Evolutionary conservation across 192 early-diverging fungal species (phyloP).

Genomic region (Backusella tuberculispora): DNA sequence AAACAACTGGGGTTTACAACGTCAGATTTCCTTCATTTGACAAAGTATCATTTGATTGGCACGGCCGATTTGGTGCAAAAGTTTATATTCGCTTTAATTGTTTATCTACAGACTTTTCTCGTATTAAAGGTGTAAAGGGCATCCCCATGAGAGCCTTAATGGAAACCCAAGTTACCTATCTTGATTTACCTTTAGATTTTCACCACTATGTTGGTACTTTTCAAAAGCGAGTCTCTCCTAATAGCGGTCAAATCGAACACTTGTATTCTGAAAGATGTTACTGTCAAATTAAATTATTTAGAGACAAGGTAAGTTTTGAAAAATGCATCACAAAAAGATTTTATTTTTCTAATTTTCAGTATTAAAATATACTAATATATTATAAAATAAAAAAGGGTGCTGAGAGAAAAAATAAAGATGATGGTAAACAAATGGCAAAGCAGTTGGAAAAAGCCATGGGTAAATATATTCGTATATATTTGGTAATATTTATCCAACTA

Average conservation of each 20-base stretch:
- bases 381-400: slow-evolving; percentile 53
- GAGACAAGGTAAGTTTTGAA: slow-evolving; percentile 24
- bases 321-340: neutral
- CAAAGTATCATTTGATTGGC: slow-evolving; percentile 72
- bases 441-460: slow-evolving; percentile 64
- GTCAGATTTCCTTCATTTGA: slow-evolving; percentile 66
- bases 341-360: neutral
- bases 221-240: slow-evolving; percentile 45
- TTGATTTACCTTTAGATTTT: neutral
- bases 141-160: slow-evolving; percentile 65
- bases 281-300: slow-evolving; percentile 25
- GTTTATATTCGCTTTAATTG: slow-evolving; percentile 76
- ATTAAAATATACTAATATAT: slow-evolving; percentile 19
- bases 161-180: slow-evolving; percentile 41
- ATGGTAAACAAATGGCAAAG: slow-evolving; percentile 69
- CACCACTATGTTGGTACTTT: slow-evolving; percentile 4
- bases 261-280: slow-evolving; percentile 13
- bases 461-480: slow-evolving; percentile 30
- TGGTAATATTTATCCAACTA: slow-evolving; percentile 22
- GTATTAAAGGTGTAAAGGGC: slow-evolving; percentile 82
- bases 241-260: slow-evolving; percentile 42
- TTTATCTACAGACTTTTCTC: slow-evolving; percentile 78
- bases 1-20: slow-evolving; percentile 49
- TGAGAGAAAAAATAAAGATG: slow-evolving; percentile 79
- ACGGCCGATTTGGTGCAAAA: slow-evolving; percentile 65